Evolutionary conservation across 257 asterid species (phyloP).

Genomic region (Asclepias syriaca): DNA sequence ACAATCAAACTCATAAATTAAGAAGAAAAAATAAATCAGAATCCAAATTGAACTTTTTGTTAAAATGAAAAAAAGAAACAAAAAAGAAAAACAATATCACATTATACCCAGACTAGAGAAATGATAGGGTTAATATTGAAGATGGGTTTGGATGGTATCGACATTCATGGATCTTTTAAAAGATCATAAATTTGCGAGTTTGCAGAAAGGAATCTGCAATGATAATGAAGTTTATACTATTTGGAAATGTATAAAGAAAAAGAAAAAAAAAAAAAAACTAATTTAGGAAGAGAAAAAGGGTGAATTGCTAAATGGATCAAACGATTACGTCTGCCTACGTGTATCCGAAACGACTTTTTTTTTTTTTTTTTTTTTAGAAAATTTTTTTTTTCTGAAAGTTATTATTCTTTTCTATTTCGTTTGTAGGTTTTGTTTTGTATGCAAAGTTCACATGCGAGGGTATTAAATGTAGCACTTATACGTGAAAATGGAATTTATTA

Average conservation of each 20-base stretch:
- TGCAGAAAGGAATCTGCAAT: slow-evolving; percentile 12
- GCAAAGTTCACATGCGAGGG: no score
- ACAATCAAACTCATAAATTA: slow-evolving; percentile 1
- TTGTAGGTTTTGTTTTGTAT: neutral
- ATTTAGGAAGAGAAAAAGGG: neutral
- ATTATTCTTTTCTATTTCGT: neutral
- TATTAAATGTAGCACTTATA: no score
- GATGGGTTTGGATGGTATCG: slow-evolving; percentile 4
- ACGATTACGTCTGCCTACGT: slow-evolving; percentile 31
- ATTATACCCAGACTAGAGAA: neutral
- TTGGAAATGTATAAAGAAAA: neutral
- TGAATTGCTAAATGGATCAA: slow-evolving; percentile 11
- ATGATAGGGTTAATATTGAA: neutral
- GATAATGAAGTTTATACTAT: slow-evolving; percentile 13
- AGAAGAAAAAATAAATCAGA: neutral
- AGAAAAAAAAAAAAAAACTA: neutral
- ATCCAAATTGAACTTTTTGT: neutral
- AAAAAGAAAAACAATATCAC: neutral
- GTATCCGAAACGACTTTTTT: slow-evolving; percentile 12
- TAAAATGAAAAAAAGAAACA: neutral
- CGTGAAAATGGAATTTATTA: no score
- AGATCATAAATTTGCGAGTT: slow-evolving; percentile 4
- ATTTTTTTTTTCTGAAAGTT: neutral
- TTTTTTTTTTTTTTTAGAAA: neutral
- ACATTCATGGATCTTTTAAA: slow-evolving; percentile 23